These are phyloP conservation scores for Balamuthia mandrillaris DNA, from an alignment of 208 protist species.

Conservation along the genomic window DNA sequence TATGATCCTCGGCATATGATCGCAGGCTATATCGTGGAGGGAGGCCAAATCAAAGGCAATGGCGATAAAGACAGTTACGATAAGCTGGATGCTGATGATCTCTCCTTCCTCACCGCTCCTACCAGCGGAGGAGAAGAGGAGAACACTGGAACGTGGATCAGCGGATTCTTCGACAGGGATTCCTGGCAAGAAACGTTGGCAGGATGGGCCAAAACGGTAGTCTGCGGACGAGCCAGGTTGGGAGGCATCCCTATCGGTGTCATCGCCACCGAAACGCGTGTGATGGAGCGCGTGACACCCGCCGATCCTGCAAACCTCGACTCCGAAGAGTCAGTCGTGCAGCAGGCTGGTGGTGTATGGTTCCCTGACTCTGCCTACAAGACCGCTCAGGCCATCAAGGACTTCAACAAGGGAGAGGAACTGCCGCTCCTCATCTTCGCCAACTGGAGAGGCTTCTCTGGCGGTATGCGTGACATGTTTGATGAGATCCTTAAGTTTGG, in stretches of 20 bases:
- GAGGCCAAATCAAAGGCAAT: too few relatives aligned
- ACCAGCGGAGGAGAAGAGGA: too few relatives aligned
- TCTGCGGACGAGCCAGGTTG: constrained; percentile 90
- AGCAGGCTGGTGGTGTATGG: constrained; percentile 85
- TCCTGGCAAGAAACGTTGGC: constrained; percentile 84
- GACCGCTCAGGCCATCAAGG: constrained; percentile 93
- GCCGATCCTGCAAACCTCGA: constrained; percentile 89
- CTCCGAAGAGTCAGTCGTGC: constrained; percentile 46
- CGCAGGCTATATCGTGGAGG: constrained; percentile 54
- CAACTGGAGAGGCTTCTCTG: constrained; percentile 98
- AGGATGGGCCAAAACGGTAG: constrained; percentile 94
- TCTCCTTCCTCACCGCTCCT: too few relatives aligned
- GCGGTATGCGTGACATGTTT: constrained; percentile 97
- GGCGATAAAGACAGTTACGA: too few relatives aligned
- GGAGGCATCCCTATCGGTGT: constrained; percentile 95
- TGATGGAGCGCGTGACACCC: constrained; percentile 84
- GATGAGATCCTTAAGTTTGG: constrained; percentile 99
- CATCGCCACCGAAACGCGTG: constrained; percentile 94
- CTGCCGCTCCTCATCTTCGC: constrained; percentile 95
- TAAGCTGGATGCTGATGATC: too few relatives aligned
- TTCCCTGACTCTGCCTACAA: constrained; percentile 96
- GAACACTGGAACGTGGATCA: constrained; percentile 26
- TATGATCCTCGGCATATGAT: constrained; percentile 83
- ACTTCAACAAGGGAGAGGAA: constrained; percentile 93
- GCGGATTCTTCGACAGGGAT: constrained; percentile 84